Conservation (phyloP, 2,329 filamentous ascomycete genomes). For the Penicillium sumatraense region DNA sequence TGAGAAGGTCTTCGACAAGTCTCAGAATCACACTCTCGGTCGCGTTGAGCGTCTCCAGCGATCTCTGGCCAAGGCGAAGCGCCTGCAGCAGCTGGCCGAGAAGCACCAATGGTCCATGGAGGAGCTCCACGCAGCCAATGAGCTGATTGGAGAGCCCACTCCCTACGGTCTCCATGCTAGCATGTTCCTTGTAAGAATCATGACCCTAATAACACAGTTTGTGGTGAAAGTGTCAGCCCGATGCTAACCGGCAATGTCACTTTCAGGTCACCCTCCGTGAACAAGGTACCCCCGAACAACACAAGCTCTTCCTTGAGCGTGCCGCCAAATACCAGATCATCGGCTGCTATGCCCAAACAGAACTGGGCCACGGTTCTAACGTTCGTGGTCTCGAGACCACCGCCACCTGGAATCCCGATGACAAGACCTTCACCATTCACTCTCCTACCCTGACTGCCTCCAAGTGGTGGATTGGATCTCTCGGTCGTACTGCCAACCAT, state of each 20-base stretch:
- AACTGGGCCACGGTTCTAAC: conserved; percentile 78
- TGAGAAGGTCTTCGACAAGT: conserved; percentile 77
- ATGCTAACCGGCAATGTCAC: conserved; percentile 15
- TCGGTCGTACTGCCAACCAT: conserved; percentile 76
- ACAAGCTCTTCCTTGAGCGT: conserved; percentile 71
- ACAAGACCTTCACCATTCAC: conserved; percentile 76
- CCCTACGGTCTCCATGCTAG: conserved; percentile 74
- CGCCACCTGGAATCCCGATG: conserved; percentile 72
- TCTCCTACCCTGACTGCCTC: conserved; percentile 74
- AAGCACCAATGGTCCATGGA: conserved; percentile 70
- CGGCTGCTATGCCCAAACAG: conserved; percentile 81
- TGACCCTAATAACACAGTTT: background rate
- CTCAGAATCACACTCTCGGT: conserved; percentile 75
- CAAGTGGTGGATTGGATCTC: conserved; percentile 85
- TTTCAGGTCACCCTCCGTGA: conserved; percentile 67
- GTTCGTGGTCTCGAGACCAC: conserved; percentile 74
- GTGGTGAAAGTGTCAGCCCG: background rate
- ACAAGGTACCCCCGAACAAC: conserved; percentile 74
- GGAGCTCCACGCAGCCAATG: conserved; percentile 67
- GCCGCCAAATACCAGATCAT: conserved; percentile 73
- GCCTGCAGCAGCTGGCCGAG: conserved; percentile 67
- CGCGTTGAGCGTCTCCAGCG: conserved; percentile 71
- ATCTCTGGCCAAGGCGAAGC: conserved; percentile 72
- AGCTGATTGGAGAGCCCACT: conserved; percentile 73
- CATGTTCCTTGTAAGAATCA: conserved; percentile 66